Evolutionary conservation across 495 filamentous ascomycete genomes (phyloP).

Genomic region (Saxophila tyrrhenica): DNA sequence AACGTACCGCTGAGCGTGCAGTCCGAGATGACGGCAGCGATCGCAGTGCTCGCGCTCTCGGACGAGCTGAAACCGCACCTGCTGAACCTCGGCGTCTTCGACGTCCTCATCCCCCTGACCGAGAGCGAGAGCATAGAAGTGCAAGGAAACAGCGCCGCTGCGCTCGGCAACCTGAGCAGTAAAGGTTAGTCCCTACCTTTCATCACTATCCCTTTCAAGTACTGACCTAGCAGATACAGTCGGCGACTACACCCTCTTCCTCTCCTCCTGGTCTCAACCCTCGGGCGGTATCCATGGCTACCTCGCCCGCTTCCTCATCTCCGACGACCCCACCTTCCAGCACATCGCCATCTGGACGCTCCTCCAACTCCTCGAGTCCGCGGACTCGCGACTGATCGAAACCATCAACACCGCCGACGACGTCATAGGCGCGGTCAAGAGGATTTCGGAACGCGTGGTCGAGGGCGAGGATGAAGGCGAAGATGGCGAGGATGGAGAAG

Average conservation of each 20-base stretch:
- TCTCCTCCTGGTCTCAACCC: conserved; percentile 84
- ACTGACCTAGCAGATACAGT: too few relatives aligned
- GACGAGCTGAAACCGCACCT: conserved; percentile 91
- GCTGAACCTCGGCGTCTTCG: conserved; percentile 87
- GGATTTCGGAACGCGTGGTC: conserved; percentile 71
- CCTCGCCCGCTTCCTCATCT: conserved; percentile 79
- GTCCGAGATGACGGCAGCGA: conserved; percentile 97
- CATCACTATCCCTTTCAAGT: too few relatives aligned
- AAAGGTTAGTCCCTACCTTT: conserved; percentile 59
- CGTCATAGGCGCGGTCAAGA: conserved; percentile 79
- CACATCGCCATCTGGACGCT: conserved; percentile 99
- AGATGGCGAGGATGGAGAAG: conserved; percentile 72
- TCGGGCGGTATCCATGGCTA: conserved; percentile 94
- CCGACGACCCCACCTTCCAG: conserved; percentile 93
- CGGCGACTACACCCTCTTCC: conserved; percentile 90
- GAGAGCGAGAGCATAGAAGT: conserved; percentile 94
- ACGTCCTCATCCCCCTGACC: conserved; percentile 89
- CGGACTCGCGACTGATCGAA: conserved; percentile 71
- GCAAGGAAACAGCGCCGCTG: conserved; percentile 94
- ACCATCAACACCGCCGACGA: conserved; percentile 80
- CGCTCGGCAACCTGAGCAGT: conserved; percentile 87
- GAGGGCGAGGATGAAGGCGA: conserved; percentile 86
- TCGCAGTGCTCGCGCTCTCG: conserved; percentile 91
- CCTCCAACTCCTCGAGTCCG: conserved; percentile 87
- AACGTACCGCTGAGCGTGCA: conserved; percentile 90